phyloP scores from a whole-genome alignment of 2,329 filamentous ascomycete genomes.

The Aspergillus aculeatus region DNA sequence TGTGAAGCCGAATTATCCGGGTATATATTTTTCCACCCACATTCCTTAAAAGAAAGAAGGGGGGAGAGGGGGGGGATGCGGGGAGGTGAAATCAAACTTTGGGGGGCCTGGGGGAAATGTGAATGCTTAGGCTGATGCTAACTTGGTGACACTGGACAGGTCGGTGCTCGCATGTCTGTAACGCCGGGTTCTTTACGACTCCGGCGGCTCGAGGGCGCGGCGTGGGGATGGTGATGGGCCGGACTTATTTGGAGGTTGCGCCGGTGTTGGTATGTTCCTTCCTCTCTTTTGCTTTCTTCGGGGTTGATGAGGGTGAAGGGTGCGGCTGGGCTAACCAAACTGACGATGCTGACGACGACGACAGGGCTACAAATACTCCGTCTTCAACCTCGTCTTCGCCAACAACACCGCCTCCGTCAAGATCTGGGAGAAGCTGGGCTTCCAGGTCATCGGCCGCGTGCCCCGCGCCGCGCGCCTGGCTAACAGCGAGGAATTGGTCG shows the following conservation, averaged over 20 bases:
- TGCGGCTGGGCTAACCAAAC: background rate
- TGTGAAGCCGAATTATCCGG: slow-evolving; percentile 44
- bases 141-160: slow-evolving; percentile 20
- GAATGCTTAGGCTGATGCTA: background rate
- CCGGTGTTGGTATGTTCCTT: slow-evolving; percentile 34
- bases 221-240: slow-evolving; percentile 38
- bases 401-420: slow-evolving; percentile 40
- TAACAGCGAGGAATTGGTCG: slow-evolving; percentile 38
- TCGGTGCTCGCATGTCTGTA: slow-evolving; percentile 42
- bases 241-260: slow-evolving; percentile 38
- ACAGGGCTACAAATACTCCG: slow-evolving; percentile 43
- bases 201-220: slow-evolving; percentile 33
- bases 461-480: slow-evolving; percentile 36
- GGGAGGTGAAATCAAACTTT: too few relatives aligned
- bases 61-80: too few relatives aligned
- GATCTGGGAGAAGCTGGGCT: slow-evolving; percentile 42
- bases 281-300: background rate
- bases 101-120: too few relatives aligned
- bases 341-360: too few relatives aligned
- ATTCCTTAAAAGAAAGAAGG: too few relatives aligned
- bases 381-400: slow-evolving; percentile 43
- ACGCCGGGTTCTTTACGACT: slow-evolving; percentile 40
- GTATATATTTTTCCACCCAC: slow-evolving; percentile 30
- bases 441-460: slow-evolving; percentile 38
- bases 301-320: background rate